These are phyloP conservation scores for Cymodocea nodosa DNA, from an alignment of 116 monocot genomes.

Conservation along the genomic window DNA sequence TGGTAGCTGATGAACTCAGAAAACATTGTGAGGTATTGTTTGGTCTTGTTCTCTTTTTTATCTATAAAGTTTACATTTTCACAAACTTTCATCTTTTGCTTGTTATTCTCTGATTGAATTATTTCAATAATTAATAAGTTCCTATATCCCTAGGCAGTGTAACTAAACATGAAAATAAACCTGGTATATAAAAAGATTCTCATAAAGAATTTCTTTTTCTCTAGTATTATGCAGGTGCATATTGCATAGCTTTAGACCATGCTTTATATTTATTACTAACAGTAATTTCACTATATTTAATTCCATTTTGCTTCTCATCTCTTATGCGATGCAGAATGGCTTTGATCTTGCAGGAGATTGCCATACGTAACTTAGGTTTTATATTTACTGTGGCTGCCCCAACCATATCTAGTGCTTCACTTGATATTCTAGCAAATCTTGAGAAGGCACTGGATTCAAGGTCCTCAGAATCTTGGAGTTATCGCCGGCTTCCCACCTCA, in stretches of 20 bases:
- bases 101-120: not conserved
- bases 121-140: not conserved
- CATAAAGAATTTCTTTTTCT: too few relatives aligned
- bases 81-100: not conserved
- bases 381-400: conserved; percentile 61
- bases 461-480: conserved; percentile 82
- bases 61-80: not conserved
- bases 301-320: not conserved
- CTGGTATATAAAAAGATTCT: too few relatives aligned
- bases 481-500: conserved; percentile 72
- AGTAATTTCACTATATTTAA: too few relatives aligned
- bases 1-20: conserved; percentile 76
- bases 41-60: not conserved
- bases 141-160: not conserved
- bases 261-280: too few relatives aligned
- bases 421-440: conserved; percentile 67
- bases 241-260: too few relatives aligned
- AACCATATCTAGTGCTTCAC: conserved; percentile 55
- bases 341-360: conserved; percentile 51
- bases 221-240: too few relatives aligned
- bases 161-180: not conserved
- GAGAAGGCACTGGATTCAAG: conserved; percentile 71
- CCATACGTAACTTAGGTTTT: conserved; percentile 75
- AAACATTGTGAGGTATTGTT: conserved; percentile 74
- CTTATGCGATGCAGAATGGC: not conserved